Evolutionary conservation across 2,329 filamentous ascomycete species (phyloP), one percentile per base, ranked within the genome.

Genomic region (Colletotrichum sp.): DNA sequence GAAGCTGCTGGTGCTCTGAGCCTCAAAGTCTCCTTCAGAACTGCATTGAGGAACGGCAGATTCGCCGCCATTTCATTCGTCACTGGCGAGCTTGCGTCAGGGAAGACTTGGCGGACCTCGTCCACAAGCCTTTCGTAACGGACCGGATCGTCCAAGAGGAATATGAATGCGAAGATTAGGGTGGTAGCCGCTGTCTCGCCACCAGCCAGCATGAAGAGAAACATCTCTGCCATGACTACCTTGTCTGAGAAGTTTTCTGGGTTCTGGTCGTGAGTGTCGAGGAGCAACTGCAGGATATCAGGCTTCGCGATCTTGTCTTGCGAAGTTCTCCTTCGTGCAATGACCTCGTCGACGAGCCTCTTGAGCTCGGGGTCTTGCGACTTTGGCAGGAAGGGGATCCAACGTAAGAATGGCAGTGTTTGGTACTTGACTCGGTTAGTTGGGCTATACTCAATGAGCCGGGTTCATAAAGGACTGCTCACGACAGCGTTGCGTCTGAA

Each of bases 41-140:
- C 82, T 9, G 84, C 84, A 4, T 36, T 82, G 5, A 89, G 89
- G 79, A 90, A 91, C 1, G 86, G 84, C 26, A 92, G 83, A 55
- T 87, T 34, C 24, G 16, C 26, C 52, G 55, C 28, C n/a, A 21
- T 9, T 21, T 68, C 65, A 9, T 68, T 49, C 15, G 65, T 57
- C 28, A 68, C 44, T 26, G 49, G 65, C 13, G 66, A 60, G 28
- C 28, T 9, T n/a, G 66, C 52, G 21, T n/a, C 18, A 13, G 66
- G 66, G 16, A 69, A 60, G 30, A 34, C 16, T 21, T 59, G 21
- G 16, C 66, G 66, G 24, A 60, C 5, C 15, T 69, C 52, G 12
- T 30, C 21, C 10, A 69, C 32, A n/a, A 69, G 28, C 15, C 34
- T 39, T 9, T 36, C 1, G 32, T 60, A 69, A n/a, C 30, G 5